phyloP scores from a whole-genome alignment of 2,329 filamentous ascomycete genomes.

The Aspergillus nomiae region DNA sequence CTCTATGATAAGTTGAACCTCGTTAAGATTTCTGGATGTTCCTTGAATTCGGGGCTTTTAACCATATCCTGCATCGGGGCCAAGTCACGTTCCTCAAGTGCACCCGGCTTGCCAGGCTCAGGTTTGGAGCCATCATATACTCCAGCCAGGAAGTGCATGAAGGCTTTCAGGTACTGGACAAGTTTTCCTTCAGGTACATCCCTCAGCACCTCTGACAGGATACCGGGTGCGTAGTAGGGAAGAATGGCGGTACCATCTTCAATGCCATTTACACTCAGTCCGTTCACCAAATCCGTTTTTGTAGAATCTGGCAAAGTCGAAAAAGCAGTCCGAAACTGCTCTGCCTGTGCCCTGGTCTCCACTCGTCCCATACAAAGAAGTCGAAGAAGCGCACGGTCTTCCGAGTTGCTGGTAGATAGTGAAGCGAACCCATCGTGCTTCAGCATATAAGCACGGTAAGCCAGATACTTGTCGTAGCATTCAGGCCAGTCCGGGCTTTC shows the following conservation, averaged over 20 bases:
- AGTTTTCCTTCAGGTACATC: slow-evolving; percentile 20
- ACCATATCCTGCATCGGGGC: slow-evolving; percentile 12
- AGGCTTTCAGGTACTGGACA: slow-evolving; percentile 8
- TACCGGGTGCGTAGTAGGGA: slow-evolving; percentile 43
- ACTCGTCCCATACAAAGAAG: slow-evolving; percentile 42
- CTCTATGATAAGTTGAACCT: not conserved
- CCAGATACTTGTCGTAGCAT: slow-evolving; percentile 39
- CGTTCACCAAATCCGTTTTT: slow-evolving; percentile 26
- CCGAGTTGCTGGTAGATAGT: slow-evolving; percentile 25
- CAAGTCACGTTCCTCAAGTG: slow-evolving; percentile 15
- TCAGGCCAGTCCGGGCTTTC: slow-evolving; percentile 22
- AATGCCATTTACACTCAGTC: slow-evolving; percentile 40
- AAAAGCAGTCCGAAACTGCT: slow-evolving; percentile 33
- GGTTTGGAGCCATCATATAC: slow-evolving; percentile 13
- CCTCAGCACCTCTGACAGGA: slow-evolving; percentile 33
- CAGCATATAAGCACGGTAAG: slow-evolving; percentile 31
- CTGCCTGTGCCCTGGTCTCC: slow-evolving; percentile 29
- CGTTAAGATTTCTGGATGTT: slow-evolving; percentile 11
- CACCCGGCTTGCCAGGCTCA: not conserved
- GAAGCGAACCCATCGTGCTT: slow-evolving; percentile 28
- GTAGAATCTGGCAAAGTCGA: slow-evolving; percentile 17
- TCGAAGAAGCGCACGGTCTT: slow-evolving; percentile 38
- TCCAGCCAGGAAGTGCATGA: slow-evolving; percentile 17
- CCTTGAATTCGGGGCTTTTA: slow-evolving; percentile 10
- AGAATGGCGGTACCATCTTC: slow-evolving; percentile 37